Conservation (phyloP, 176 grass and related monocot species). For the Ensete glaucum region DNA sequence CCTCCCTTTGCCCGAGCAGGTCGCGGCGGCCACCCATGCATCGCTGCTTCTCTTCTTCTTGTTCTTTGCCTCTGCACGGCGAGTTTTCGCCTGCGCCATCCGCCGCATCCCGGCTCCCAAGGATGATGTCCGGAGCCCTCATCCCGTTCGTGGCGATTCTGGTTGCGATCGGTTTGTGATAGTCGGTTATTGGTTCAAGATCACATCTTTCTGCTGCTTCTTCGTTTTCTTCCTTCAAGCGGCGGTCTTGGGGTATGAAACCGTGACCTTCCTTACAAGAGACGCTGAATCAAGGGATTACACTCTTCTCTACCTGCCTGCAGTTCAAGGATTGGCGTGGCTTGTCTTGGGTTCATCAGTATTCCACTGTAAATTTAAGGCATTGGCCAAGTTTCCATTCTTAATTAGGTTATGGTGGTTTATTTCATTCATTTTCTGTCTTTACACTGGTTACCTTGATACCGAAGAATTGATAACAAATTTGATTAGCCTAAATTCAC, state of each 20-base stretch:
- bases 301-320: conserved; percentile 34
- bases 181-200: conserved; percentile 14
- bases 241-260: conserved; percentile 54
- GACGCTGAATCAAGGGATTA: background rate
- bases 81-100: conserved; percentile 33
- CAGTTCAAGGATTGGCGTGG: conserved; percentile 63
- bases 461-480: conserved; percentile 23
- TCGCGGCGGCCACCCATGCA: background rate
- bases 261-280: conserved; percentile 7
- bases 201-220: conserved; percentile 43
- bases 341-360: conserved; percentile 36
- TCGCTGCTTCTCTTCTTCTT: conserved; percentile 10
- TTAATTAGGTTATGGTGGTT: conserved; percentile 80
- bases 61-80: conserved; percentile 22
- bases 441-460: conserved; percentile 43
- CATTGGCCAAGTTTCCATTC: conserved; percentile 46
- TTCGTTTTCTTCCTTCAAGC: conserved; percentile 48
- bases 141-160: background rate
- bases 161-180: background rate
- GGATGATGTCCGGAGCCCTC: background rate
- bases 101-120: conserved; percentile 41
- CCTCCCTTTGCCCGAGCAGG: conserved; percentile 11
- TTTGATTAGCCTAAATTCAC: conserved; percentile 27
- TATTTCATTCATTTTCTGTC: conserved; percentile 58
- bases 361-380: conserved; percentile 32